Percentiles rank a stretch among this genome's conserved stretches.
Evolutionary conservation across 139 green algal species (phyloP).

Genomic region (Desmodesmus armatus): DNA sequence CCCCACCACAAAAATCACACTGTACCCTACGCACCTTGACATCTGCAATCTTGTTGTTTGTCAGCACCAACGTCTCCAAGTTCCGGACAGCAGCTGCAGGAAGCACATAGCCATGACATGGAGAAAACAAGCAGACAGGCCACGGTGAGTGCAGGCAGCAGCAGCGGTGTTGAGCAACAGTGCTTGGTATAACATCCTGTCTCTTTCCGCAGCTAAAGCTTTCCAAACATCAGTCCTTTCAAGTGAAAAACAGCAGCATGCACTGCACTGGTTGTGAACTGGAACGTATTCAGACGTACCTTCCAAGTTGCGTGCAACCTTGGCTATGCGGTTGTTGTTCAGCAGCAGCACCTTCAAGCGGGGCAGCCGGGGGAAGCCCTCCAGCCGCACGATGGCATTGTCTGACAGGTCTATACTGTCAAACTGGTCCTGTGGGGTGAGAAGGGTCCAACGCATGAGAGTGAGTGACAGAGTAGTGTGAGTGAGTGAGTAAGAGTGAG

Average conservation of each 20-base stretch:
- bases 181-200: not conserved
- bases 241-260: too few relatives aligned
- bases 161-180: not conserved
- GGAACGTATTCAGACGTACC: conserved; percentile 58
- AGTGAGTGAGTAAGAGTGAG: too few relatives aligned
- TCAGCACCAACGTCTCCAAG: conserved; percentile 90
- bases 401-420: conserved; percentile 97
- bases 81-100: conserved; percentile 81
- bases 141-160: too few relatives aligned
- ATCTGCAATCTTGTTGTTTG: conserved; percentile 93
- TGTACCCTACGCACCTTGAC: conserved; percentile 80
- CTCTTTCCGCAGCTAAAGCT: not conserved
- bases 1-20: too few relatives aligned
- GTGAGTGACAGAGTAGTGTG: too few relatives aligned
- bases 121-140: too few relatives aligned
- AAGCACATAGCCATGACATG: too few relatives aligned
- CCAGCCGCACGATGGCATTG: conserved; percentile 95
- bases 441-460: too few relatives aligned
- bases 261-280: too few relatives aligned
- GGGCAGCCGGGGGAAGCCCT: conserved; percentile 93
- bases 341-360: conserved; percentile 86
- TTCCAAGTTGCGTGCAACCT: conserved; percentile 79
- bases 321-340: conserved; percentile 95
- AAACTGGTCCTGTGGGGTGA: conserved; percentile 92
- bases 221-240: too few relatives aligned